Conservation (phyloP, 371 early-diverging fungal genomes). For the Mucor racemosus region DNA sequence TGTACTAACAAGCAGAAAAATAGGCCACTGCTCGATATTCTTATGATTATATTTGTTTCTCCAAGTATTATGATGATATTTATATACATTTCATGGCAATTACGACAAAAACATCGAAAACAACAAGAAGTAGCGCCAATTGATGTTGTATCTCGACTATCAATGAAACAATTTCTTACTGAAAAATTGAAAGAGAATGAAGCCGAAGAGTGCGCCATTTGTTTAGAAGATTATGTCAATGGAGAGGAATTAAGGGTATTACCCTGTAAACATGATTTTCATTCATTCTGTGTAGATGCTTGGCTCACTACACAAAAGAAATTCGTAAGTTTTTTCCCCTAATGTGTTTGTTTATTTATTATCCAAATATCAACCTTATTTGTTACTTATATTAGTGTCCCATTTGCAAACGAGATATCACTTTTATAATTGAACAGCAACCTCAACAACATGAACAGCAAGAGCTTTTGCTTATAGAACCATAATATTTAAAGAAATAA, state of each 20-base stretch:
- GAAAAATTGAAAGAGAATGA: constrained; percentile 65
- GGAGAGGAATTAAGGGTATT: constrained; percentile 80
- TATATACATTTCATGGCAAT: constrained; percentile 68
- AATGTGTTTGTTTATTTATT: constrained; percentile 36
- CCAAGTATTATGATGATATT: constrained; percentile 73
- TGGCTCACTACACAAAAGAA: constrained; percentile 85
- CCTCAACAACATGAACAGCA: background rate
- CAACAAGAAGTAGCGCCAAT: constrained; percentile 68
- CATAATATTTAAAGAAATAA: background rate
- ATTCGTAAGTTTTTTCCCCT: constrained; percentile 56
- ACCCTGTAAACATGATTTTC: constrained; percentile 92
- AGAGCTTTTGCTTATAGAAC: background rate
- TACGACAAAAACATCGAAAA: constrained; percentile 63
- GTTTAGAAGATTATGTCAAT: constrained; percentile 87
- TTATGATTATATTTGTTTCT: constrained; percentile 71
- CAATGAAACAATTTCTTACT: constrained; percentile 59
- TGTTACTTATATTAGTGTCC: constrained; percentile 60
- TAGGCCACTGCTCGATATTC: constrained; percentile 71
- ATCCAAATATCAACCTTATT: constrained; percentile 49
- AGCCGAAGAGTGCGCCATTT: constrained; percentile 88
- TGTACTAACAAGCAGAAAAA: background rate
- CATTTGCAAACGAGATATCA: constrained; percentile 76
- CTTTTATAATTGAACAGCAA: background rate
- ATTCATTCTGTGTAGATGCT: constrained; percentile 88
- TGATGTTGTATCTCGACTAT: constrained; percentile 66